Evolutionary conservation across 768 basidiomycete species (phyloP), one percentile per base, ranked within the genome.

Genomic region (Calocera viscosa): DNA sequence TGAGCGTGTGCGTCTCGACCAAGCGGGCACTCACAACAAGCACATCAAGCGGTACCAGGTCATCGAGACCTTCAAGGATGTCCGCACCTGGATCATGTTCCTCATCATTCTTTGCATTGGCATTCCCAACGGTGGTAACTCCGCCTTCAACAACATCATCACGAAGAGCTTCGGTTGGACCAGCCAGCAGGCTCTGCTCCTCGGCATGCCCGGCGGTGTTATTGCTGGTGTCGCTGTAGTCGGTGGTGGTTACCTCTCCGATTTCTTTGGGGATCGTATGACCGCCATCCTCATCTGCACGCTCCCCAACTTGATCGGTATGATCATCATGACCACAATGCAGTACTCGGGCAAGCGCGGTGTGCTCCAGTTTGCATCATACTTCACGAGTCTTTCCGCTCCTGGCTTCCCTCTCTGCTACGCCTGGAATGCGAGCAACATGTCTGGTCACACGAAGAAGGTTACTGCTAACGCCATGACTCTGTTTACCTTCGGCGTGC

Each of bases 401-500:
- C 53, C 53, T 10, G 53, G 53, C 53, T 60, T 60, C 53, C 53
- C 53, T 30, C 53, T 82, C 0, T 77, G 86, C 12, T 86, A 86
- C 67, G 84, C 86, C 0, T 86, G 84, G 70, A 85, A 86, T 64
- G 83, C 85, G 5, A 82, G 82, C 65, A 86, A 87, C 72, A 86
- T 82, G 0, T 81, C 81, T 34, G 84, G 84, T 0, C 83, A 85
- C 64, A 87, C 85, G 5, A 87, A 88, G 78, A 88, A 87, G 77
- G 78, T 77, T 16, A 24, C 34, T 16, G 17, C 47, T 16, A 35
- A 49, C 35, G 40, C 39, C 24, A 19, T 11, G 2, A 16, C 53
- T n/a, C n/a, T 30, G 5, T 66, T 65, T 38, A 41, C 41, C 24
- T 38, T 43, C 43, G 39, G 63, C 40, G 53, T 65, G 26, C 32